Percentiles rank a stretch among this genome's conserved stretches.
phyloP scores from a whole-genome alignment of 2,329 filamentous ascomycete species.

The Orbilia quercus region DNA sequence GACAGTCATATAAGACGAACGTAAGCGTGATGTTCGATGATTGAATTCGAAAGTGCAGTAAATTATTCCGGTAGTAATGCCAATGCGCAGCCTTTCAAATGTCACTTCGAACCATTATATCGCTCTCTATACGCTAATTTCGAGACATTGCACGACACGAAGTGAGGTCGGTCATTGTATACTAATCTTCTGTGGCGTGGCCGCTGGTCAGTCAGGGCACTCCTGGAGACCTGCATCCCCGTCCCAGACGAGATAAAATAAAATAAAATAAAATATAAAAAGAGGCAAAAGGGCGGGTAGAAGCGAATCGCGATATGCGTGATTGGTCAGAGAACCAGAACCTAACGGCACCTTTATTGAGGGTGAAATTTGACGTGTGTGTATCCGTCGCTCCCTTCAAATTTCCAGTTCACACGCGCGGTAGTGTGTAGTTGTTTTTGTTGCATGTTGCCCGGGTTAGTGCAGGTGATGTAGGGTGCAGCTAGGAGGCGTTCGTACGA shows the following conservation, averaged over 20 bases:
- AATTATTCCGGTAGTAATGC: no score
- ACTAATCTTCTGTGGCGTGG: slow-evolving; percentile 34
- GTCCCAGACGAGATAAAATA: slow-evolving; percentile 12
- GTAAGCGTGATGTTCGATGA: no score
- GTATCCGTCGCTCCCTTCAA: slow-evolving; percentile 17
- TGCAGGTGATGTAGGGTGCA: neutral
- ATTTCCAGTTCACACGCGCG: slow-evolving; percentile 29
- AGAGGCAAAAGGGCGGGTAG: slow-evolving; percentile 37
- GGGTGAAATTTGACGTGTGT: slow-evolving; percentile 18
- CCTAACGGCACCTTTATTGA: neutral
- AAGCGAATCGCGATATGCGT: slow-evolving; percentile 52
- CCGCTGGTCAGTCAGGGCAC: slow-evolving; percentile 1
- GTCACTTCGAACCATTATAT: neutral
- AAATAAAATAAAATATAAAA: slow-evolving; percentile 6
- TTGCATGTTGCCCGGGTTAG: slow-evolving; percentile 53
- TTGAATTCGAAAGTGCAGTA: no score
- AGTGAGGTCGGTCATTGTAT: neutral
- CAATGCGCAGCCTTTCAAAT: no score
- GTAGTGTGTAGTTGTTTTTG: slow-evolving; percentile 52
- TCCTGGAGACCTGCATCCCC: slow-evolving; percentile 7
- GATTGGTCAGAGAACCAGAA: slow-evolving; percentile 29
- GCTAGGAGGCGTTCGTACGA: slow-evolving; percentile 8
- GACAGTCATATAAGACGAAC: no score
- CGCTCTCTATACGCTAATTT: neutral
- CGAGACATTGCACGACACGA: slow-evolving; percentile 15